Evolutionary conservation across 768 basidiomycete genomes (phyloP).

Genomic region (Phlebiopsis gigantea): DNA sequence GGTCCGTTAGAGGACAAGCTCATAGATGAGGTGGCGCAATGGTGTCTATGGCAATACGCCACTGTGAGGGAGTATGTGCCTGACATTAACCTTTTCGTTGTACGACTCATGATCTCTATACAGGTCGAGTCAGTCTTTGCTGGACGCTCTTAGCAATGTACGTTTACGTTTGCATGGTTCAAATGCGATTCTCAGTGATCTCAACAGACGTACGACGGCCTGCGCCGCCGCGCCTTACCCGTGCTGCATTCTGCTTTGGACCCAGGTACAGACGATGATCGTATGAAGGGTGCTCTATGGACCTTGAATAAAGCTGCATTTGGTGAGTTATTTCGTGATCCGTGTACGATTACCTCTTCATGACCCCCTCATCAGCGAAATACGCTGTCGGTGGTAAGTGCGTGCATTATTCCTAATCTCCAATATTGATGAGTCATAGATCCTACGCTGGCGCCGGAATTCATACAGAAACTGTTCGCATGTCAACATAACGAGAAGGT

Average conservation of each 20-base stretch:
- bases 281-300: constrained; percentile 92
- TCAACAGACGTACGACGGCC: constrained; percentile 62
- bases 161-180: constrained; percentile 10
- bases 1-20: constrained; percentile 54
- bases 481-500: constrained; percentile 88
- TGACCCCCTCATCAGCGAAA: constrained; percentile 27
- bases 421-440: constrained; percentile 37
- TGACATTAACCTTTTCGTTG: not conserved
- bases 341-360: not conserved
- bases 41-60: constrained; percentile 77
- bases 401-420: too few relatives aligned
- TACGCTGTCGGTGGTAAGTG: constrained; percentile 36
- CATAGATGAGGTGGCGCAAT: constrained; percentile 68
- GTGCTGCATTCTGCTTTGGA: constrained; percentile 50
- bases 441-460: constrained; percentile 53
- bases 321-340: constrained; percentile 33
- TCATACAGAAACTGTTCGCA: constrained; percentile 56
- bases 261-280: constrained; percentile 74
- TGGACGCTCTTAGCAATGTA: constrained; percentile 42
- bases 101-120: not conserved
- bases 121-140: constrained; percentile 34
- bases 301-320: constrained; percentile 62
- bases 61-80: constrained; percentile 29
- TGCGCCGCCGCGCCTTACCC: constrained; percentile 58
- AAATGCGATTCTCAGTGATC: not conserved